Base-by-base conservation (phyloP, 2,329 filamentous ascomycete species). In the Botryotinia globosa region DNA sequence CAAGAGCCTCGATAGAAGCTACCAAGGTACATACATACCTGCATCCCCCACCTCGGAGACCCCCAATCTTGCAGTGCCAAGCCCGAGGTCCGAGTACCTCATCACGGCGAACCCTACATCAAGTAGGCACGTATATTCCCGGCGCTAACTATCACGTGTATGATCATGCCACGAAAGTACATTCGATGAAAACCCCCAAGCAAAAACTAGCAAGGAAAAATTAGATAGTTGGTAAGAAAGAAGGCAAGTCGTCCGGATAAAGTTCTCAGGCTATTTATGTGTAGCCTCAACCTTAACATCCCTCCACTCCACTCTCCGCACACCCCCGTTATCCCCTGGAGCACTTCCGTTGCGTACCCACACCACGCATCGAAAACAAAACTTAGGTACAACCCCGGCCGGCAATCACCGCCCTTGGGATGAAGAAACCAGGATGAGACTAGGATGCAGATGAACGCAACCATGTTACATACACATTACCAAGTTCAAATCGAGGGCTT, bases 201-300 rank as follows among this genome's bases (percentile, higher is more conserved):
- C n/a, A 29, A 67, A 56, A 39, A 56, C 64, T 54, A 67, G 48
- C 51, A 51, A 45, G 34, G 64, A 56, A 67, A 22, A 67, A 67
- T 18, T 20, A 56, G 10, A 67, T 29, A 29, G 18, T 18, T 10
- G 1, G 20, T 16, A 29, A 56, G 7, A 56, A 67, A 56, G 25
- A 29, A 56, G 25, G 37, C 18, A 56, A 67, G 64, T 67, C 64
- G 65, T 67, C 65, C 65, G 65, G 65, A 56, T 67, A 67, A 67
- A 54, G 25, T 56, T 67, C 25, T 56, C n/a, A 32, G 65, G 48
- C 65, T 68, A 56, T 56, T 68, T 54, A 56, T 16, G n/a, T 32
- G 34, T 22, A 54, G 12, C 16, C 64, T 22, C 16, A 54, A 54
- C 45, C 34, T 67, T 67, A 42, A 67, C 37, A 39, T 44, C 18